Evolutionary conservation across 768 basidiomycete genomes (phyloP).

Genomic region (Lactarius deliciosus): DNA sequence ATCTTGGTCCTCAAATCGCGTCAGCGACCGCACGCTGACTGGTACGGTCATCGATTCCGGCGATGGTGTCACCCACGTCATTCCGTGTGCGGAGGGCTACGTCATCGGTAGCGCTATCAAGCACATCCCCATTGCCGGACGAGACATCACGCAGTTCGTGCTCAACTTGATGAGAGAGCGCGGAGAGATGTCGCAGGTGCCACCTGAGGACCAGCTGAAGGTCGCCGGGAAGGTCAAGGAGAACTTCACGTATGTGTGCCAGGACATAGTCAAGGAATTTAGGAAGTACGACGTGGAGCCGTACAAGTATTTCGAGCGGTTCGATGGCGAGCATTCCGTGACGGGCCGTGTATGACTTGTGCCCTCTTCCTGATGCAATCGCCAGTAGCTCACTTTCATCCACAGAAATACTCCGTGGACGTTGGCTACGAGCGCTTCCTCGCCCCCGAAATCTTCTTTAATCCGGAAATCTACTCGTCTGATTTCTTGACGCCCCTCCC

Average conservation of each 20-base stretch:
- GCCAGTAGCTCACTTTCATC: slow-evolving; percentile 13
- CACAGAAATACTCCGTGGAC: slow-evolving; percentile 89
- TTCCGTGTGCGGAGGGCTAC: slow-evolving; percentile 94
- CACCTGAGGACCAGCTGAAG: slow-evolving; percentile 91
- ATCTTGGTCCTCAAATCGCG: slow-evolving; percentile 91
- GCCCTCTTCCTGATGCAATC: background rate
- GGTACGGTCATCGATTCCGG: slow-evolving; percentile 99
- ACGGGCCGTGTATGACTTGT: slow-evolving; percentile 72
- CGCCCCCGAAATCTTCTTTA: slow-evolving; percentile 99
- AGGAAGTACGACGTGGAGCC: slow-evolving; percentile 97
- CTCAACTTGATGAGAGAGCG: slow-evolving; percentile 94
- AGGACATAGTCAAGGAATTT: slow-evolving; percentile 98
- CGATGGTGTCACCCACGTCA: slow-evolving; percentile 99
- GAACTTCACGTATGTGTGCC: slow-evolving; percentile 97
- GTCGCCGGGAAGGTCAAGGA: slow-evolving; percentile 96
- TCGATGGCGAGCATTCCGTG: slow-evolving; percentile 89
- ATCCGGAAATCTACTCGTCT: slow-evolving; percentile 97
- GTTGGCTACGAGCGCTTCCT: slow-evolving; percentile 99
- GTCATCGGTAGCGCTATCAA: slow-evolving; percentile 99
- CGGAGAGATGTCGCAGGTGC: slow-evolving; percentile 86
- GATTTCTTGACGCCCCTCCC: slow-evolving; percentile 97
- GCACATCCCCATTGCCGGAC: slow-evolving; percentile 97
- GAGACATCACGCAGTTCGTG: slow-evolving; percentile 96
- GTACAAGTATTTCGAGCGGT: slow-evolving; percentile 91
- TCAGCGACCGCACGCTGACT: slow-evolving; percentile 86